Base-by-base conservation (phyloP, 2,329 filamentous ascomycete species). In the Zasmidium angulare region DNA sequence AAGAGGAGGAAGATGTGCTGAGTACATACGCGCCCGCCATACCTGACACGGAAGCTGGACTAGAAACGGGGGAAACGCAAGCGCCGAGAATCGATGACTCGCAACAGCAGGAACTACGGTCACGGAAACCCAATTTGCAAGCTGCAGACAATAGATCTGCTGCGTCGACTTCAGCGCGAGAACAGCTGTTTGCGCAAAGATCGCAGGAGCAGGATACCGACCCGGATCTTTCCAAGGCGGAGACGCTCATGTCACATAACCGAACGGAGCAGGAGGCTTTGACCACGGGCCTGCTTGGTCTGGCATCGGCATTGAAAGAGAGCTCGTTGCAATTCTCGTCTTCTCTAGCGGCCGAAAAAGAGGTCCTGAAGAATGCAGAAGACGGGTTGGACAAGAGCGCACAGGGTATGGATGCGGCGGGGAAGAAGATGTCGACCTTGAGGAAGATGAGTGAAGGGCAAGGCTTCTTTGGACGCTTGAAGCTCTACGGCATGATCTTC, bases 371-470 rank as follows among this genome's bases (percentile, higher is more conserved):
- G 58, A 82, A 86, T 11, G 90, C 93, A 1, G 84, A 86, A 1
- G 82, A 88, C 57, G 90, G 90, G 0, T 82, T 98, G 67, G 89
- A 93, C 69, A 87, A 86, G 73, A 96, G 89, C 68, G 86, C 89
- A 60, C 77, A 82, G 49, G 87, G 87, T 19, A 89, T 98, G 83
- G 87, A 92, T 61, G 84, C 86, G 1, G 91, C 93, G 2, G 86
- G 86, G 55, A 84, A 85, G 63, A 81, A 86, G 63, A 96, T 98
- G 90, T 88, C 90, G 1, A 82, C 84, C 69, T 75, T 98, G 71
- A 81, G 85, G 66, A 83, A 83, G 54, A 91, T 96, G 86, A 91
- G 89, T 17, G 93, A 97, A 78, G 93, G 92, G 2, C 88, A 89
- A 72, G 92, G 92, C 0, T 96, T 89, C 89, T 91, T 84, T 86